Conservation (phyloP, 139 green algal genomes). For the Trebouxia sp. region DNA sequence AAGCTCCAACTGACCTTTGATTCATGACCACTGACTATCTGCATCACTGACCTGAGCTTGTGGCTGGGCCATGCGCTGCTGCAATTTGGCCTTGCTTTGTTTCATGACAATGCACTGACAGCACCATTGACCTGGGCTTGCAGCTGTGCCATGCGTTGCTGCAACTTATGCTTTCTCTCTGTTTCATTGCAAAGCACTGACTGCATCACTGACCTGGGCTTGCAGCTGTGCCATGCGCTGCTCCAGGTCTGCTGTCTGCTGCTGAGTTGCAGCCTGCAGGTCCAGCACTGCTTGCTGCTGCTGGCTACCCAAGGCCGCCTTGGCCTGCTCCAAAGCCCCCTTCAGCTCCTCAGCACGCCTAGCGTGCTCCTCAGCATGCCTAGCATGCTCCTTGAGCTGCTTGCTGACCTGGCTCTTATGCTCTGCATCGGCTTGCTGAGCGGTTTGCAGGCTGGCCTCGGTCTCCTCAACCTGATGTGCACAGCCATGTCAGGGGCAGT, state of each 20-base stretch:
- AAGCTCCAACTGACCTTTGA: no score
- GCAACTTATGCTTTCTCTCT: no score
- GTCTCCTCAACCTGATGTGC: background rate
- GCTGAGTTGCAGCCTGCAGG: constrained; percentile 20
- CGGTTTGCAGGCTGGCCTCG: background rate
- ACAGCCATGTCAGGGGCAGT: no score
- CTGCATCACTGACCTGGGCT: no score
- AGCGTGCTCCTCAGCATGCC: constrained; percentile 7
- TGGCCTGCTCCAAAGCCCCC: constrained; percentile 3
- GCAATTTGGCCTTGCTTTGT: no score
- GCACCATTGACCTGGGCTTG: no score
- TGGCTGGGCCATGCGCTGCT: no score
- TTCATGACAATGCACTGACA: background rate
- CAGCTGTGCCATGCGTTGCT: no score
- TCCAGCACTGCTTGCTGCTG: constrained; percentile 1
- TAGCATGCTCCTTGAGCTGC: constrained; percentile 8
- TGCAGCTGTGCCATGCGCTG: constrained; percentile 25
- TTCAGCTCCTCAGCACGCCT: background rate
- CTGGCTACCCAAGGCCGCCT: background rate
- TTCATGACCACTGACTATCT: no score
- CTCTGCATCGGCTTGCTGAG: background rate
- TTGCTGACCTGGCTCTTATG: background rate
- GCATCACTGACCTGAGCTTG: no score
- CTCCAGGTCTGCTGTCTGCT: background rate
- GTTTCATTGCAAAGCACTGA: background rate